These are phyloP conservation scores for Penicillium daleae DNA, from an alignment of 495 filamentous ascomycete genomes.

Conservation along the genomic window DNA sequence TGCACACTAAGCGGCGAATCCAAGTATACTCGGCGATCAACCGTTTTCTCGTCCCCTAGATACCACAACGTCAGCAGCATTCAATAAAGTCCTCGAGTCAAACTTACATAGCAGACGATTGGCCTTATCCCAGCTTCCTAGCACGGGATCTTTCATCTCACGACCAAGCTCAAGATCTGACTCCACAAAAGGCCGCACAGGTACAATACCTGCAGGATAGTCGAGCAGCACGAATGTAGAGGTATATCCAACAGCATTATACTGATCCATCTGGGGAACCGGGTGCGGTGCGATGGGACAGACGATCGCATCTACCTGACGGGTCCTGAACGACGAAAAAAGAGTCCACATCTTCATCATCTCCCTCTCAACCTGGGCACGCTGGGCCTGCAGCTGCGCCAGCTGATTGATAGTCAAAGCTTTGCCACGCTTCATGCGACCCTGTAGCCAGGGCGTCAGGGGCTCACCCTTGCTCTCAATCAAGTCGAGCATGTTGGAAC, in stretches of 20 bases:
- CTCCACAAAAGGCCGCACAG: conserved; percentile 52
- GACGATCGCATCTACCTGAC: conserved; percentile 58
- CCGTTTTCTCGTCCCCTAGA: conserved; percentile 53
- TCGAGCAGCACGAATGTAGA: conserved; percentile 64
- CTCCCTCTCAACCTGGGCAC: conserved; percentile 52
- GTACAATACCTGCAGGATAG: conserved; percentile 61
- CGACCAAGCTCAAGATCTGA: conserved; percentile 52
- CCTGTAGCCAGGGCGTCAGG: conserved; percentile 61
- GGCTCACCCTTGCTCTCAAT: conserved; percentile 58
- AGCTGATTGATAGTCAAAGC: conserved; percentile 48
- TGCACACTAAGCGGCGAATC: conserved; percentile 60
- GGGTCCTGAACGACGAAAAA: conserved; percentile 23
- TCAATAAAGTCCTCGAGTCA: conserved; percentile 5
- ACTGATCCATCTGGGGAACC: conserved; percentile 64
- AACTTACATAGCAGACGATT: conserved; percentile 65
- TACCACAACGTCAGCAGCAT: neutral
- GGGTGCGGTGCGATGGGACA: conserved; percentile 63
- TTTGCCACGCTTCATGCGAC: conserved; percentile 48
- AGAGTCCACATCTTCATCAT: conserved; percentile 60
- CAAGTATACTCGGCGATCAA: conserved; percentile 60
- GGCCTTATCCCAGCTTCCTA: conserved; percentile 63
- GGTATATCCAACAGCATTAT: conserved; percentile 65
- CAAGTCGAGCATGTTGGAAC: conserved; percentile 54
- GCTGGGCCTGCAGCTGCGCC: conserved; percentile 53
- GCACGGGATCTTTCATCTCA: conserved; percentile 44